These are phyloP conservation scores for Ceratobasidium sp. DNA, from an alignment of 1,284 basidiomycete species.

Conservation along the genomic window DNA sequence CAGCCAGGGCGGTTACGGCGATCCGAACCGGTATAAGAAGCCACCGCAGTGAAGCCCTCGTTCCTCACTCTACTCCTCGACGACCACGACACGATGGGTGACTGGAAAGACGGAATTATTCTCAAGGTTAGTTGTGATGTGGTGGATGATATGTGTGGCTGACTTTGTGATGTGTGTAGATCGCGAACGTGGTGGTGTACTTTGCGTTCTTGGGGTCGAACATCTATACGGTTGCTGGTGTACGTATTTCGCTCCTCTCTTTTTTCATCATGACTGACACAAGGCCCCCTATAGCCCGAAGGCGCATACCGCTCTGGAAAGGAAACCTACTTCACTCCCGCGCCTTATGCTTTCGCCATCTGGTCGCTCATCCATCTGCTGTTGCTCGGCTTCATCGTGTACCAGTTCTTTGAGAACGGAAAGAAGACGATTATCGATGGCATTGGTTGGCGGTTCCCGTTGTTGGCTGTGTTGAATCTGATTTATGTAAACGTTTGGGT, in stretches of 20 bases:
- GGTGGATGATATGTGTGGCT: not conserved
- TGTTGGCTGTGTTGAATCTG: conserved; percentile 86
- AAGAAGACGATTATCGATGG: conserved; percentile 87
- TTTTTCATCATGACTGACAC: conserved; percentile 54
- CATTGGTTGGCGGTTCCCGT: conserved; percentile 89
- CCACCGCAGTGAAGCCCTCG: not conserved
- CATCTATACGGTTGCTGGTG: conserved; percentile 84
- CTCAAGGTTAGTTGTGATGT: conserved; percentile 20
- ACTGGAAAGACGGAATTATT: conserved; percentile 48
- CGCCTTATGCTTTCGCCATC: conserved; percentile 88
- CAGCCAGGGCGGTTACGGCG: conserved; percentile 11
- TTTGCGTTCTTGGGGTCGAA: conserved; percentile 68
- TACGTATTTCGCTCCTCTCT: conserved; percentile 65
- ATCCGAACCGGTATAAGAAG: conserved; percentile 19
- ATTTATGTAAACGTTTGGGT: conserved; percentile 89
- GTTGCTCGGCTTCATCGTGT: conserved; percentile 88
- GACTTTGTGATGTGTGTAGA: not conserved
- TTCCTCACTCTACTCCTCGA: conserved; percentile 10
- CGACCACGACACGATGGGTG: conserved; percentile 42
- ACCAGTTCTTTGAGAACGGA: conserved; percentile 88
- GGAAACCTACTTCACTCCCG: conserved; percentile 91
- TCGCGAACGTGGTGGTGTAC: conserved; percentile 41
- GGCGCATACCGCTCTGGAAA: conserved; percentile 72
- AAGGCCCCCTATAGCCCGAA: conserved; percentile 5
- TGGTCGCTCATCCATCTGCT: conserved; percentile 90